phyloP scores from a whole-genome alignment of 768 basidiomycete species.

The Clitopilus passeckerianus region DNA sequence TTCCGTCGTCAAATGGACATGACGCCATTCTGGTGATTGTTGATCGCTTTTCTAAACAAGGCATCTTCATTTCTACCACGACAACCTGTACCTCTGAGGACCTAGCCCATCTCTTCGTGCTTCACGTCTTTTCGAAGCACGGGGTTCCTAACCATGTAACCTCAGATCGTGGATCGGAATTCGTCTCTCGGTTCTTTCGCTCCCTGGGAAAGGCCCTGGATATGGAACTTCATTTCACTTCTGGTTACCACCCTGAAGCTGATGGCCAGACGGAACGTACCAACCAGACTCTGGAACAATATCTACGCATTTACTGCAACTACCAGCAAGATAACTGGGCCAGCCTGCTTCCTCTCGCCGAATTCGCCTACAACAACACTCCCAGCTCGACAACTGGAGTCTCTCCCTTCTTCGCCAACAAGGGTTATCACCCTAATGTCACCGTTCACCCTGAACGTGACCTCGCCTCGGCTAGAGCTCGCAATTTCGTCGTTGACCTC shows the following conservation, averaged over 20 bases:
- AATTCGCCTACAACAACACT: conserved; percentile 27
- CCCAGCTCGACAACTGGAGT: conserved; percentile 18
- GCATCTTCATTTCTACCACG: neutral
- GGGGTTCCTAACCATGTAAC: conserved; percentile 12
- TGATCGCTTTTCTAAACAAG: neutral
- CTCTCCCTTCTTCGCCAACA: conserved; percentile 25
- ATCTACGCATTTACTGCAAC: conserved; percentile 15
- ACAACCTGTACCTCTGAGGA: neutral
- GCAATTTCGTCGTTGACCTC: conserved; percentile 4
- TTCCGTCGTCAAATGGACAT: conserved; percentile 13
- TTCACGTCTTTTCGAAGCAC: conserved; percentile 15
- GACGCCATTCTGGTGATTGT: neutral
- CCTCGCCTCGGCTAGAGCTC: neutral
- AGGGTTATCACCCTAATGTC: conserved; percentile 22
- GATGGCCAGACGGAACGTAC: conserved; percentile 15
- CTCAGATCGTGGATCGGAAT: conserved; percentile 14
- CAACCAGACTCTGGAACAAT: no score
- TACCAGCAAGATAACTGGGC: conserved; percentile 24
- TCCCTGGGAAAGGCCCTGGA: conserved; percentile 8
- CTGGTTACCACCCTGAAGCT: conserved; percentile 17
- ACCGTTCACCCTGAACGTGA: conserved; percentile 11
- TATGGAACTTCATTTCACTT: conserved; percentile 11
- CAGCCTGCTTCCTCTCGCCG: conserved; percentile 16
- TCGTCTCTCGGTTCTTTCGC: conserved; percentile 14
- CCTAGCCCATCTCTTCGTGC: neutral